Conservation (phyloP, 2,329 filamentous ascomycete species). For the Talaromyces sp. region DNA sequence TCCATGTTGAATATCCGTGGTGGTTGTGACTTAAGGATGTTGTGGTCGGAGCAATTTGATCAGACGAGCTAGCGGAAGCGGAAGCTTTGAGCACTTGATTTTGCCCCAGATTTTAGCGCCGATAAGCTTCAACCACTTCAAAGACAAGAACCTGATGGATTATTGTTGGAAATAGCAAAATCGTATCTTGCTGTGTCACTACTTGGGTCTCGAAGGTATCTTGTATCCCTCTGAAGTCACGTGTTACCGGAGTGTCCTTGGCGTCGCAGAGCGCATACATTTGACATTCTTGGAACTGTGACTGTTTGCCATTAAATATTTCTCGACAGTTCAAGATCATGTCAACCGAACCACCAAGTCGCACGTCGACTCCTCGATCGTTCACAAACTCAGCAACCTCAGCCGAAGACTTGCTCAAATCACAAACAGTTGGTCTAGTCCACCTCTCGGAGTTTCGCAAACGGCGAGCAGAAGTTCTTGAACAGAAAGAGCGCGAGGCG, state of each 20-base stretch:
- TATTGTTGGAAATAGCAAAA: background rate
- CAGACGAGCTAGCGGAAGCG: slow-evolving; percentile 4
- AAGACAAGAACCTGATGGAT: background rate
- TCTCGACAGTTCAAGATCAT: background rate
- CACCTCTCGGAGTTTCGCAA: slow-evolving; percentile 93
- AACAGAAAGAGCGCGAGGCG: slow-evolving; percentile 80
- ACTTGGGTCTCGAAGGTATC: no score
- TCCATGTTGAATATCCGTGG: slow-evolving; percentile 35
- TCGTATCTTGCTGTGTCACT: background rate
- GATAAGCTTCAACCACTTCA: slow-evolving; percentile 1
- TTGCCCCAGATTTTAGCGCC: slow-evolving; percentile 16
- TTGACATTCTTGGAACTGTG: background rate
- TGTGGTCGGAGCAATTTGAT: slow-evolving; percentile 6
- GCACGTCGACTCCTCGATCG: slow-evolving; percentile 46
- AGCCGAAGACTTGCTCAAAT: slow-evolving; percentile 77
- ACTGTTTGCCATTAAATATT: background rate
- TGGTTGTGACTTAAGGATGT: slow-evolving; percentile 2
- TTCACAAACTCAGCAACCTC: slow-evolving; percentile 75
- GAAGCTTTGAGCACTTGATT: slow-evolving; percentile 15
- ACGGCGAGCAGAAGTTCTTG: slow-evolving; percentile 87
- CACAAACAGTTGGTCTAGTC: slow-evolving; percentile 85
- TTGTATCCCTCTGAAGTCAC: slow-evolving; percentile 8
- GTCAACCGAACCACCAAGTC: slow-evolving; percentile 36
- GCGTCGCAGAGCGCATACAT: background rate
- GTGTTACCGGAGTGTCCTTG: background rate